Conservation (phyloP, 768 basidiomycete species). For the Sporobolomyces roseus region DNA sequence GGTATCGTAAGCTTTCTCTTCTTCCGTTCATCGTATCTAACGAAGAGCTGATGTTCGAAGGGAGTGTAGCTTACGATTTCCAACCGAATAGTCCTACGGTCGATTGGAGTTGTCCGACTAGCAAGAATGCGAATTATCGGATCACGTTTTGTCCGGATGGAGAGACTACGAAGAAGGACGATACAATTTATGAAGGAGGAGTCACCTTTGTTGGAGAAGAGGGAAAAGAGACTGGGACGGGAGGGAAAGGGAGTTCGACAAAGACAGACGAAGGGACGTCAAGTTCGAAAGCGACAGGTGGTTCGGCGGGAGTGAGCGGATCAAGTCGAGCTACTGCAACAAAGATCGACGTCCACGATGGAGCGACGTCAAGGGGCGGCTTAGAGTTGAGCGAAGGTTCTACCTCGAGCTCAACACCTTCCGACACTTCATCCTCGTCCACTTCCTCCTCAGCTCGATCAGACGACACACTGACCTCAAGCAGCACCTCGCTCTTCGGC, state of each 20-base stretch:
- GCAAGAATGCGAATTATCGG: not conserved
- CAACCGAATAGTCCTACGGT: constrained; percentile 1
- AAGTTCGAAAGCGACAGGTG: not conserved
- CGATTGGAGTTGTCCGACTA: constrained; percentile 10
- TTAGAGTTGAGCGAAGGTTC: no score
- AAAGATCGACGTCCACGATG: no score
- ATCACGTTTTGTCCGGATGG: constrained; percentile 18
- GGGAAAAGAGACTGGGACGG: not conserved
- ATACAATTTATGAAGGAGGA: not conserved
- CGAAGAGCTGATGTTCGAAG: not conserved
- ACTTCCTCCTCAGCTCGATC: no score
- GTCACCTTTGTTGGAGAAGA: not conserved
- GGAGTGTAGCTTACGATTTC: constrained; percentile 18
- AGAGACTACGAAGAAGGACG: not conserved
- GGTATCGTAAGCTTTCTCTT: constrained; percentile 6
- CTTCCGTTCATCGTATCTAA: not conserved
- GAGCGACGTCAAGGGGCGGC: no score
- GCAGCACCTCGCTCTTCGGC: no score
- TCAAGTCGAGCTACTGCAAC: no score
- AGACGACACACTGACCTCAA: no score
- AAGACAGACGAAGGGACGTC: not conserved
- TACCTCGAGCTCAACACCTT: no score
- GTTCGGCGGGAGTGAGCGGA: no score
- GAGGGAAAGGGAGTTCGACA: not conserved
- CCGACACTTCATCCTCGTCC: no score